These are phyloP conservation scores for Eucalyptus lansdowneana DNA, from an alignment of 345 rosid genomes.

Conservation along the genomic window DNA sequence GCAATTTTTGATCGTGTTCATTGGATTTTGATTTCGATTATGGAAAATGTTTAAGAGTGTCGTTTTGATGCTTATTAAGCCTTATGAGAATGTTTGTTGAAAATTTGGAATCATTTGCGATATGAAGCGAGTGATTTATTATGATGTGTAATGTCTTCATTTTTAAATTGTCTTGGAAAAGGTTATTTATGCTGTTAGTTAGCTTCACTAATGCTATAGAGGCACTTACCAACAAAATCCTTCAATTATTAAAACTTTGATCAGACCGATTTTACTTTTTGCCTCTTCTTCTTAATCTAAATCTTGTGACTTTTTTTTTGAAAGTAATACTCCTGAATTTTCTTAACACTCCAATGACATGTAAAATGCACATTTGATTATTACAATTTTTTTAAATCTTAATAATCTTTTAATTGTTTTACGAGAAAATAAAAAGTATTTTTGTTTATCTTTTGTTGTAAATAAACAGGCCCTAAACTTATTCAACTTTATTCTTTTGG, in stretches of 20 bases:
- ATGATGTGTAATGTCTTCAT: not conserved
- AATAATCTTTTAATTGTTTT: not conserved
- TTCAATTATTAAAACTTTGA: not conserved
- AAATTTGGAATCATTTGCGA: fast-evolving
- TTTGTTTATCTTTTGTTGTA: not conserved
- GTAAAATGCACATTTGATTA: not conserved
- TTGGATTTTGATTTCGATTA: not conserved
- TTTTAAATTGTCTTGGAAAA: not conserved
- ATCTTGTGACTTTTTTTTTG: not conserved
- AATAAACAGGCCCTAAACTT: not conserved
- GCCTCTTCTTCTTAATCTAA: not conserved
- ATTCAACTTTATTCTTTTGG: not conserved
- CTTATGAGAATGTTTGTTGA: not conserved
- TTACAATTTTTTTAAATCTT: not conserved
- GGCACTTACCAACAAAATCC: not conserved
- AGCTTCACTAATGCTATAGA: not conserved
- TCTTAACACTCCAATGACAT: not conserved
- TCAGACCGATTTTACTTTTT: not conserved
- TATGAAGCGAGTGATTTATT: not conserved
- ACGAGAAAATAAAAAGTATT: not conserved
- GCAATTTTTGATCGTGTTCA: not conserved
- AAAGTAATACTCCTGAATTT: not conserved
- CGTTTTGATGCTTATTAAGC: fast-evolving
- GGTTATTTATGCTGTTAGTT: not conserved
- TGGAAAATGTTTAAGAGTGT: not conserved